These are phyloP conservation scores for Alternaria sp. DNA, from an alignment of 2,329 filamentous ascomycete species.

Conservation along the genomic window DNA sequence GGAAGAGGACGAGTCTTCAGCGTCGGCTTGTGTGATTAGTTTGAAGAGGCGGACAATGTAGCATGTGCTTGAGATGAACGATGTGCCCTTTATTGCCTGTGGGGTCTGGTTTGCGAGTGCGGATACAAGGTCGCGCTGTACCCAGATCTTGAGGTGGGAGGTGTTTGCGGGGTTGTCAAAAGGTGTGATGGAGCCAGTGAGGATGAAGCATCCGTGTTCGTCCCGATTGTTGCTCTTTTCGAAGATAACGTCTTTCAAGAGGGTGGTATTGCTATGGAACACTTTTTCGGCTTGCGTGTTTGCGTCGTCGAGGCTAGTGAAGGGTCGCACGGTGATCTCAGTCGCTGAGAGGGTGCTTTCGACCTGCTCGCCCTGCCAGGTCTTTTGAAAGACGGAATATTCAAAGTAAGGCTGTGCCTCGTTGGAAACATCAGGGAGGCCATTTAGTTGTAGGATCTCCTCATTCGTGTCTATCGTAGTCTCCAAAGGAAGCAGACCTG, in stretches of 20 bases:
- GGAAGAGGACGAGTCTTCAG: background rate
- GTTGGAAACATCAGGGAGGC: background rate
- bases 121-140: constrained; percentile 22
- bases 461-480: background rate
- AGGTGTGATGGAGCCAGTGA: constrained; percentile 8
- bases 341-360: background rate
- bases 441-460: background rate
- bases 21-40: constrained; percentile 6
- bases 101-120: constrained; percentile 12
- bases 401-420: constrained; percentile 32
- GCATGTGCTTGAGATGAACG: constrained; percentile 22
- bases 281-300: constrained; percentile 22
- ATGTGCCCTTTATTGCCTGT: background rate
- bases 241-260: constrained; percentile 6
- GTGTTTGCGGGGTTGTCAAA: constrained; percentile 17
- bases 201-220: constrained; percentile 15
- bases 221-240: constrained; percentile 11
- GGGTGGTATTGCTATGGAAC: constrained; percentile 5
- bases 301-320: constrained; percentile 20
- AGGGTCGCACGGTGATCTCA: constrained; percentile 12
- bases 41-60: constrained; percentile 33
- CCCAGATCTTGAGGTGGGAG: constrained; percentile 23
- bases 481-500: background rate
- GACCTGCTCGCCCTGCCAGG: constrained; percentile 9
- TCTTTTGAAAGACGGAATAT: constrained; percentile 28